Base-by-base conservation (phyloP, 352 stramenopile species). In the Phytophthora pinifolia region DNA sequence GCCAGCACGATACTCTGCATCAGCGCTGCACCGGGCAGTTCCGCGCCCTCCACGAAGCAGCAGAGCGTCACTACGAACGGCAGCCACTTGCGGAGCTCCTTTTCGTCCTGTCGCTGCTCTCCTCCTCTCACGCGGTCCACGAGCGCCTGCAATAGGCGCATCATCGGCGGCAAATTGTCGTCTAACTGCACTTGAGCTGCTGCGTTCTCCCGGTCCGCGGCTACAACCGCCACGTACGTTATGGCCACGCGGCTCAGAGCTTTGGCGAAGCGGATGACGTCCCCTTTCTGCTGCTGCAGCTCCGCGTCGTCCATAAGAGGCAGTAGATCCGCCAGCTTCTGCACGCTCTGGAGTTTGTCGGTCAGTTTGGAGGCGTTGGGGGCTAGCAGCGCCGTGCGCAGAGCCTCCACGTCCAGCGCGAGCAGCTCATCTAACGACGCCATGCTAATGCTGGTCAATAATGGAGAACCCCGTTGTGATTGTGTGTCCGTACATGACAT, bases 11-110 rank as follows among this genome's bases (percentile, higher is more conserved):
- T 45, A 33, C 61, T 67, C 27, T 45, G 43, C 58, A 70, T 76
- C 17, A 65, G 25, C 9, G 69, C 59, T 10, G 56, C 22, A 10
- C 56, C 46, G 10, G 70, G 58, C 5, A 80, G 47, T 13, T 68
- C 51, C 10, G 29, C 58, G 27, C 59, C 67, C 4, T 25, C 14
- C 3, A 81, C 30, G 45, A 79, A 80, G n/a, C 44, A 70, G 30
- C 72, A 75, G 15, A 59, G 36, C 33, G 56, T 62, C 34, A 74
- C 17, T 32, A 67, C 67, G 22, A 75, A 79, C 30, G 74, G 74
- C 10, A 76, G 42, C 74, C 74, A 85, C 13, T 42, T 58, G 5
- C 38, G 30, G 18, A 80, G 44, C 46, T 70, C 35, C 22, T 59
- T 66, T 8, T 52, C 52, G 1, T 43, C 17, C 5, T 39, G 38